phyloP scores from a whole-genome alignment of 129 eudicot species.

The Pulicaria dysenterica region DNA sequence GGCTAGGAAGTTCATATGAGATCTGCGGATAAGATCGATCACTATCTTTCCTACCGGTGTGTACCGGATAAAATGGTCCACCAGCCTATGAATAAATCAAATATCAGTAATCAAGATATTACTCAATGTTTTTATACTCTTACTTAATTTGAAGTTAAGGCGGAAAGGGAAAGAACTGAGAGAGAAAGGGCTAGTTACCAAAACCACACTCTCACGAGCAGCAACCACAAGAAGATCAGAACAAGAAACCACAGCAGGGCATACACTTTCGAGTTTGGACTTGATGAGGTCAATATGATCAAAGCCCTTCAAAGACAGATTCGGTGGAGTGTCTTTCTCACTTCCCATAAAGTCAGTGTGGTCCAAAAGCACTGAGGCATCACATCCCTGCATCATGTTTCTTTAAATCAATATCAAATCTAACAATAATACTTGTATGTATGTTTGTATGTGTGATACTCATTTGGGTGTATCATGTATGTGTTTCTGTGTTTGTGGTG shows the following conservation, averaged over 20 bases:
- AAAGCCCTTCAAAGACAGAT: conserved; percentile 58
- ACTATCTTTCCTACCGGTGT: conserved; percentile 73
- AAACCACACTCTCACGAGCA: conserved; percentile 70
- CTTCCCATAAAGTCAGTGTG: conserved; percentile 46
- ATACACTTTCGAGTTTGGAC: conserved; percentile 50
- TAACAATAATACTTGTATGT: background rate
- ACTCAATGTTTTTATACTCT: background rate
- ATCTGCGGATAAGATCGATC: conserved; percentile 38
- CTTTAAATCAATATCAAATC: background rate
- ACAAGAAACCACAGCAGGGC: conserved; percentile 82
- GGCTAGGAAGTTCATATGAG: conserved; percentile 66
- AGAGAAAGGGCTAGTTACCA: conserved; percentile 38
- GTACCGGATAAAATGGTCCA: conserved; percentile 80
- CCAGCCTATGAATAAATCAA: conserved; percentile 53
- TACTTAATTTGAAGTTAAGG: background rate
- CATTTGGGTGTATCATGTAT: background rate
- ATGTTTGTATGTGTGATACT: background rate
- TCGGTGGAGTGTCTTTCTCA: conserved; percentile 68
- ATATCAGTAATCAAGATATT: conserved; percentile 1
- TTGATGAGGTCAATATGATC: conserved; percentile 60
- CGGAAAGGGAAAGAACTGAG: conserved; percentile 16
- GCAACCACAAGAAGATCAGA: conserved; percentile 76
- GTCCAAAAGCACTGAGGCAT: conserved; percentile 83
- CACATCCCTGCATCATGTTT: conserved; percentile 62
- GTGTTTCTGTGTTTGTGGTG: background rate